phyloP scores from a whole-genome alignment of 2,329 filamentous ascomycete species.

The Colletotrichum sublineola region DNA sequence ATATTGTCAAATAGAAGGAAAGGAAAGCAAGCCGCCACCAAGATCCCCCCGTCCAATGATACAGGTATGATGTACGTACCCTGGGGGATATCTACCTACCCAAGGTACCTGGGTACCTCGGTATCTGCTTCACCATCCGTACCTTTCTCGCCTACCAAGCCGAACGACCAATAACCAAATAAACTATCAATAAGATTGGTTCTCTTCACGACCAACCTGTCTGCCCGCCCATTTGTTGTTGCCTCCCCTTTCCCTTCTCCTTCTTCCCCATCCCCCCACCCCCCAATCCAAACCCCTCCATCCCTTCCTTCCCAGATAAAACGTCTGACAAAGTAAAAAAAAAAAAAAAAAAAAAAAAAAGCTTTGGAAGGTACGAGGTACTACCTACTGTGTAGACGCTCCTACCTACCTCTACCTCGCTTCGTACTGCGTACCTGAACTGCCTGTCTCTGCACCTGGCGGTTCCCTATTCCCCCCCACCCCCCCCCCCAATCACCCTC shows the following conservation, averaged over 20 bases:
- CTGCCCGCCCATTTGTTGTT: constrained; percentile 12
- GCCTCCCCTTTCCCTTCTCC: not conserved
- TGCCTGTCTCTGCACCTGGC: not conserved
- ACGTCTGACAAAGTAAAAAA: not conserved
- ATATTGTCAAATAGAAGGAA: constrained; percentile 3
- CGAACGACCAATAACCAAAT: not conserved
- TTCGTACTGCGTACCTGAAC: constrained; percentile 14
- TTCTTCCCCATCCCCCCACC: constrained; percentile 1
- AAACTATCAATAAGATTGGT: not conserved
- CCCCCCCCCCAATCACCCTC: not conserved
- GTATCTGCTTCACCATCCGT: not conserved
- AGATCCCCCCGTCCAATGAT: not conserved
- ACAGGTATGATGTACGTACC: not conserved
- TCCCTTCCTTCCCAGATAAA: constrained; percentile 13
- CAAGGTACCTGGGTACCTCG: no score
- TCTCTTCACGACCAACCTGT: constrained; percentile 11
- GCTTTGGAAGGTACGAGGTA: not conserved
- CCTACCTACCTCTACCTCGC: not conserved
- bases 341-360: not conserved
- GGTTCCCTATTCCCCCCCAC: not conserved
- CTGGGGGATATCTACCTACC: not conserved
- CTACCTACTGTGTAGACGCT: not conserved
- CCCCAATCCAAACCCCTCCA: constrained; percentile 13
- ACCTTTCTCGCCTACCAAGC: not conserved
- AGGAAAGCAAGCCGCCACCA: constrained; percentile 26